Evolutionary conservation across 352 stramenopile genomes (phyloP).

Genomic region (Thraustotheca clavata): DNA sequence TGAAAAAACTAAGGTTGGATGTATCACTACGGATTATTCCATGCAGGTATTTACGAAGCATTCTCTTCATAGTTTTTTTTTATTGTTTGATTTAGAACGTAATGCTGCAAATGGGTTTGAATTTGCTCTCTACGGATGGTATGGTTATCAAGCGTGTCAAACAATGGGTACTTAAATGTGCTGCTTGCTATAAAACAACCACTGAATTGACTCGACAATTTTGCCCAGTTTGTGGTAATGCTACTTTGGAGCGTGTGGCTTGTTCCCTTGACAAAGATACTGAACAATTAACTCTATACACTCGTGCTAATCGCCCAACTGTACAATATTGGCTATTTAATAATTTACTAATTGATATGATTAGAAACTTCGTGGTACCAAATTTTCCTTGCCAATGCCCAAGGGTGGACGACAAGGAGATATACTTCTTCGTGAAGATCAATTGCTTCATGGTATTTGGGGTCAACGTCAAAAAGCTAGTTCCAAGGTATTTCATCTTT

Average conservation of each 20-base stretch:
- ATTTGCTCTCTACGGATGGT: slow-evolving; percentile 66
- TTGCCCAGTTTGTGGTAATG: slow-evolving; percentile 95
- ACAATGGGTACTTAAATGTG: slow-evolving; percentile 96
- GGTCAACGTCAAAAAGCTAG: slow-evolving; percentile 90
- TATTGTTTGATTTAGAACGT: slow-evolving; percentile 47
- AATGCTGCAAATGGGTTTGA: slow-evolving; percentile 82
- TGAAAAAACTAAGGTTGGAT: slow-evolving; percentile 46
- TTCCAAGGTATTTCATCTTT: slow-evolving; percentile 50
- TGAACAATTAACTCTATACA: slow-evolving; percentile 84
- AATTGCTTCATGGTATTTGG: slow-evolving; percentile 95
- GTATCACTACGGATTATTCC: slow-evolving; percentile 84
- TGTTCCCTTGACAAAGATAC: slow-evolving; percentile 90
- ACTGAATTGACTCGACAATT: slow-evolving; percentile 92
- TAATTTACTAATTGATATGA: too few relatives aligned
- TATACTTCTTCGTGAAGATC: slow-evolving; percentile 95
- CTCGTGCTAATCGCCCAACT: slow-evolving; percentile 60
- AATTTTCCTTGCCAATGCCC: slow-evolving; percentile 96
- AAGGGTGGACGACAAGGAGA: slow-evolving; percentile 91
- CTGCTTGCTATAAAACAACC: slow-evolving; percentile 94
- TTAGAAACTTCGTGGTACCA: slow-evolving; percentile 91
- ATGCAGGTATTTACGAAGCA: slow-evolving; percentile 41
- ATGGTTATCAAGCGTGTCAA: slow-evolving; percentile 85
- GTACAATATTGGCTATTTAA: background rate
- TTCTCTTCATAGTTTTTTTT: background rate
- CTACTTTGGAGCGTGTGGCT: slow-evolving; percentile 91